A percentile compares a stretch with the other conserved stretches of the same genome.
Evolutionary conservation across 768 basidiomycete species (phyloP).

Genomic region (Hypsizygus marmoreus): DNA sequence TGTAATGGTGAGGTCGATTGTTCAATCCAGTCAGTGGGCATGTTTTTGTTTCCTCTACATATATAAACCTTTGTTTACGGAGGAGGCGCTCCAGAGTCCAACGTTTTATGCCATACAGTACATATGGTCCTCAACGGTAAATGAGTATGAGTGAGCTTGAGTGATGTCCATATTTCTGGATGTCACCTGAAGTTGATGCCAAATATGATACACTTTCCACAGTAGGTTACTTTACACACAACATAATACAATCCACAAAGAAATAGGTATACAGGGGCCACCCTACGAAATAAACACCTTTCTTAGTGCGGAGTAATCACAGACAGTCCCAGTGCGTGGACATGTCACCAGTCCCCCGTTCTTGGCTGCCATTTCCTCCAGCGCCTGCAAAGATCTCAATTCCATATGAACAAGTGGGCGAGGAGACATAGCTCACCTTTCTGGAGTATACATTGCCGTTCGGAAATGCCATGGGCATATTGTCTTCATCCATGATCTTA

Average conservation of each 20-base stretch:
- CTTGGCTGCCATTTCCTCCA: constrained; percentile 84
- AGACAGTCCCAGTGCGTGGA: constrained; percentile 69
- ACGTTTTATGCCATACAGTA: too few relatives aligned
- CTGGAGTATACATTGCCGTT: constrained; percentile 92
- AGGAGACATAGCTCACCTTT: constrained; percentile 57
- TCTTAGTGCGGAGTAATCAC: constrained; percentile 64
- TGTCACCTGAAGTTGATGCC: too few relatives aligned
- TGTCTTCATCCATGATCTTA: constrained; percentile 93
- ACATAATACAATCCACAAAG: too few relatives aligned
- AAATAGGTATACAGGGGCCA: too few relatives aligned
- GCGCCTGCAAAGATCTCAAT: constrained; percentile 53
- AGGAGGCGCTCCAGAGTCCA: too few relatives aligned
- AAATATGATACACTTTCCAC: too few relatives aligned
- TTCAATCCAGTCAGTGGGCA: constrained; percentile 43
- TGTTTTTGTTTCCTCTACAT: constrained; percentile 15
- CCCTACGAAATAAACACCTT: constrained; percentile 90
- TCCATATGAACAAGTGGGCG: constrained; percentile 6
- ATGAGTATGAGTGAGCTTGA: too few relatives aligned
- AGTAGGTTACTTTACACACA: too few relatives aligned
- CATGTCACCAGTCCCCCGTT: constrained; percentile 83
- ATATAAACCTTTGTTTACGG: too few relatives aligned
- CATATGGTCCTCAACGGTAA: too few relatives aligned
- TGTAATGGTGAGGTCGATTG: constrained; percentile 40
- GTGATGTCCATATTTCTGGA: too few relatives aligned
- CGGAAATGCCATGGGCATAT: constrained; percentile 90